Evolutionary conservation across 2,329 filamentous ascomycete species (phyloP).

Genomic region (Colletotrichum lindemuthianum): DNA sequence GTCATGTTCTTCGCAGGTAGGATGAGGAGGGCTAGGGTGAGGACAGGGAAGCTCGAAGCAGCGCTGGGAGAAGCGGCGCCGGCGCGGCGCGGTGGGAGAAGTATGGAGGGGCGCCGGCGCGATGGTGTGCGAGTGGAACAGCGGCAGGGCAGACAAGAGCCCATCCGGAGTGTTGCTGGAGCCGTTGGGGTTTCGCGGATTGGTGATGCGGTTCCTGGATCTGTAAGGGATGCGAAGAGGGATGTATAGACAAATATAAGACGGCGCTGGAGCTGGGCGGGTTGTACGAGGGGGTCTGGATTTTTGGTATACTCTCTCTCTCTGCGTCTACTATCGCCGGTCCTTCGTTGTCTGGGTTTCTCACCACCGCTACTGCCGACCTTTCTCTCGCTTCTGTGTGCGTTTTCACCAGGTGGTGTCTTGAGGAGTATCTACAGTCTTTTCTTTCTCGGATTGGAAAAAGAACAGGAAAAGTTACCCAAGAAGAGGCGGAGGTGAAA

Average conservation of each 20-base stretch:
- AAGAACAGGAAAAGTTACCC: background rate
- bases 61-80: background rate
- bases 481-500: background rate
- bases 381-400: background rate
- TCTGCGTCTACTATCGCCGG: background rate
- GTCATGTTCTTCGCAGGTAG: background rate
- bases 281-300: background rate
- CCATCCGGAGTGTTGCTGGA: too few relatives aligned
- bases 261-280: background rate
- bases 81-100: constrained; percentile 18
- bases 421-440: background rate
- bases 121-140: constrained; percentile 3
- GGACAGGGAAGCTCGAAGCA: constrained; percentile 8
- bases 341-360: constrained; percentile 25
- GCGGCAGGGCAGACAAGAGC: too few relatives aligned
- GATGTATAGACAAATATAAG: constrained; percentile 6
- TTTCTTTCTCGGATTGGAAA: constrained; percentile 2
- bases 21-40: background rate
- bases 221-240: background rate
- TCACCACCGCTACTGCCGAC: background rate
- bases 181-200: background rate
- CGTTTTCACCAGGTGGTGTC: background rate
- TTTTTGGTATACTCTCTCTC: constrained; percentile 5
- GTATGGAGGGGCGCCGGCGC: constrained; percentile 5
- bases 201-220: constrained; percentile 20